Evolutionary conservation across 169 alveolate species (phyloP), one percentile per base, ranked within the genome.

Genomic region (Cryptosporidium felis): DNA sequence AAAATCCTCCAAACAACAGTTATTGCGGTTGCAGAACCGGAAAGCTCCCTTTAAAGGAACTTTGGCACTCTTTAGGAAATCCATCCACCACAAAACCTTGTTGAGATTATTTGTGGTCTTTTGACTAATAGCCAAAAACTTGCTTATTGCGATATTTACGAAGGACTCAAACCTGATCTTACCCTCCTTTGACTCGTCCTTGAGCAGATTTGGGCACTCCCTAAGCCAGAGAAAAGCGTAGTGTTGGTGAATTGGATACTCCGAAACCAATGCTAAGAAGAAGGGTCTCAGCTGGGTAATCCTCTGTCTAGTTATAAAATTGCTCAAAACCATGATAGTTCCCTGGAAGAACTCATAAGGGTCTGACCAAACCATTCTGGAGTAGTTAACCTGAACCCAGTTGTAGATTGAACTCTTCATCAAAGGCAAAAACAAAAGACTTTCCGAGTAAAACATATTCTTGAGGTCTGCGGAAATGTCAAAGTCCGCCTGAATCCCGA

Each of bases 271-370:
- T 18, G 85, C 51, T 38, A 74, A 32, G 30, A 74, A 74, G 18
- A 74, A 74, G 23, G 85, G 49, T 26, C 49, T 74, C n/a, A 74
- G 30, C 18, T 30, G 8, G 0, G 34, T 74, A 4, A 74, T 4
- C 56, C 56, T 74, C 18, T 38, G 46, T 5, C 56, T 74, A 16
- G 21, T 74, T 36, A 74, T 74, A 21, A 51, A 74, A 18, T 56
- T 74, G 60, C 53, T 74, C 3, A 74, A 21, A 8, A 74, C 53
- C 1, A 74, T 74, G 56, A 74, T 53, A 0, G 65, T 34, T 21
- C 85, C 85, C 51, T 53, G 74, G 41, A 74, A 74, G 61, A 74
- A 74, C 4, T 74, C 85, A 38, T 74, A 74, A 23, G 85, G 85
- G 23, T 74, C 85, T 0, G 74, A 53, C 85, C 85, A 74, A 51